phyloP scores from a whole-genome alignment of 140 eudicot species.

The Senecio squalidus region DNA sequence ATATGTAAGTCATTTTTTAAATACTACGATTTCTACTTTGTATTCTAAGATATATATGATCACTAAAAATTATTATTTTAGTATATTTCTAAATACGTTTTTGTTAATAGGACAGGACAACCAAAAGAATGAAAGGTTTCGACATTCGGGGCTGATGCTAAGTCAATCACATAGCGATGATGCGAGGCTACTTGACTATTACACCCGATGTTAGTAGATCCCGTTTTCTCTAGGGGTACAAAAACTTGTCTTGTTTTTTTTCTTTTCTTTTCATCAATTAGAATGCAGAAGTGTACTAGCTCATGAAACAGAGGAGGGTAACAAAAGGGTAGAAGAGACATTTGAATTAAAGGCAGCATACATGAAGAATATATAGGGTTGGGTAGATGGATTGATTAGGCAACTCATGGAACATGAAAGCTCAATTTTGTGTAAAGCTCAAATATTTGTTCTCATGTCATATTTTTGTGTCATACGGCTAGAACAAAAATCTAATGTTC shows the following conservation, averaged over 20 bases:
- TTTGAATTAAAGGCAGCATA: conserved; percentile 15
- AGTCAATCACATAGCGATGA: conserved; percentile 24
- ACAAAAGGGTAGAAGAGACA: conserved; percentile 21
- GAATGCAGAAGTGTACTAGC: neutral
- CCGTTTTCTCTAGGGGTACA: conserved; percentile 41
- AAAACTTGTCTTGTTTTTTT: neutral
- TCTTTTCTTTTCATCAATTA: neutral
- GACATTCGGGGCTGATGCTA: conserved; percentile 19
- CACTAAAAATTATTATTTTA: too few relatives aligned
- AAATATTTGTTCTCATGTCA: neutral
- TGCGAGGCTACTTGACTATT: conserved; percentile 24
- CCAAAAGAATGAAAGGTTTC: conserved; percentile 1
- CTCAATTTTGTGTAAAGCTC: neutral
- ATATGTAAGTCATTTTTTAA: conserved; percentile 31
- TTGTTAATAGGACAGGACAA: neutral
- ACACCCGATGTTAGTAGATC: conserved; percentile 33
- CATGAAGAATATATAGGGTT: neutral
- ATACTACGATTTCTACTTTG: neutral
- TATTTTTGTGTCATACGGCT: neutral
- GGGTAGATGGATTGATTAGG: neutral
- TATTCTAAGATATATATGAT: too few relatives aligned
- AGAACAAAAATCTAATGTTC: too few relatives aligned
- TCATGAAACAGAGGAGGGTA: conserved; percentile 3
- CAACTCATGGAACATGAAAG: neutral
- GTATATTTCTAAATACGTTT: neutral